These are phyloP conservation scores for Rhodotorula sphaerocarpa DNA, from an alignment of 768 basidiomycete genomes.

Conservation along the genomic window DNA sequence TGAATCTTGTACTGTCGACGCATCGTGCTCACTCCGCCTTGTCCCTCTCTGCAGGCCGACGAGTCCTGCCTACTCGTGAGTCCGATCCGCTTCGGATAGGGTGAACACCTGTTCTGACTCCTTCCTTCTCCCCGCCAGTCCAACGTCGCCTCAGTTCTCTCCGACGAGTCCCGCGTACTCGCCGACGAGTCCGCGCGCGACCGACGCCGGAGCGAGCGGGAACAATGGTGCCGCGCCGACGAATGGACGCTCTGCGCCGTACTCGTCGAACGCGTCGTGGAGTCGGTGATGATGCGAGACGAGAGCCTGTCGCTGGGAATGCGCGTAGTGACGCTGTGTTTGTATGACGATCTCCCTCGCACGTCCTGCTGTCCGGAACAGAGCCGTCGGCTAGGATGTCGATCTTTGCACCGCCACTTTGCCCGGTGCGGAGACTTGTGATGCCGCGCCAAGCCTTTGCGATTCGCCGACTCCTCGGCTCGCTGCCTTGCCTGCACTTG, in stretches of 20 bases:
- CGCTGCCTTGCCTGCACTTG: too few relatives aligned
- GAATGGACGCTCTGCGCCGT: not conserved
- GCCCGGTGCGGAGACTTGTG: too few relatives aligned
- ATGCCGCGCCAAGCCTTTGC: too few relatives aligned
- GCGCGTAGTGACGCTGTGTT: too few relatives aligned
- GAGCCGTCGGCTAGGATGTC: too few relatives aligned
- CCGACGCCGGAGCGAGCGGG: not conserved
- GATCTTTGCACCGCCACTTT: too few relatives aligned
- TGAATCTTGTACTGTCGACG: not conserved
- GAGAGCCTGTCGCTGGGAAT: not conserved
- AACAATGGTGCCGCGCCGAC: not conserved
- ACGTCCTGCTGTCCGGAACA: too few relatives aligned
- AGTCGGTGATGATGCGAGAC: not conserved
- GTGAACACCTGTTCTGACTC: not conserved
- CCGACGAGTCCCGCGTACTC: conserved; percentile 2
- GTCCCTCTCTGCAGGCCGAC: conserved; percentile 46
- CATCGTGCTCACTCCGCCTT: not conserved
- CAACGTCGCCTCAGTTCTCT: conserved; percentile 18
- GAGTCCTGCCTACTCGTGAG: conserved; percentile 47
- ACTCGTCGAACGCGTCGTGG: conserved; percentile 9
- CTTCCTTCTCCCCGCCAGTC: not conserved
- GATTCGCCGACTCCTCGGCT: too few relatives aligned
- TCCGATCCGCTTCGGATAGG: not conserved
- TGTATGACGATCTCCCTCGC: too few relatives aligned
- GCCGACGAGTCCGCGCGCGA: conserved; percentile 4